Evolutionary conservation across 371 early-diverging fungal species (phyloP), one percentile per base, ranked within the genome.

Genomic region (Mortierella sp.): DNA sequence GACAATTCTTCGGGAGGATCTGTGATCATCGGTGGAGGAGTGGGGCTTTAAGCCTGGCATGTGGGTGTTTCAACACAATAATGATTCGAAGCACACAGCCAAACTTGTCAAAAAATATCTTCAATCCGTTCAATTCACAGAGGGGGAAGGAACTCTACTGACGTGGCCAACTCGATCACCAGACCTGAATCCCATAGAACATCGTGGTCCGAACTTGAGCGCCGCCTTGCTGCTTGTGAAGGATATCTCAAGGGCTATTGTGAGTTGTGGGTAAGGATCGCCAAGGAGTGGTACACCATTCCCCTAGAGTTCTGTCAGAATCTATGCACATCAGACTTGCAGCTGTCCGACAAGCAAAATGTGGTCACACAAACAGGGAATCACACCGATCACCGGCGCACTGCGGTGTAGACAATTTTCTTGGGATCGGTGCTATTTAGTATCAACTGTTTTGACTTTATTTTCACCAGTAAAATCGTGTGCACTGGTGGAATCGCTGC

Each of bases 31-130:
- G 8, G 13, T 76, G 7, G 45, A 63, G 22, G 23, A 73, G 29
- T 63, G 61, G 28, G 61, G 17, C 12, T 3, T 43, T 5, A 19
- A 19, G 67, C 17, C n/a, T 70, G 13, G 56, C 54, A 60, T 72
- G 15, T 57, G 75, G 5, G 65, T 75, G 15, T 77, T 82, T 56
- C 78, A 77, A 47, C 74, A 84, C 37, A 76, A 78, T 59, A 83
- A 83, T 59, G 72, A 76, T 57, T 69, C 74, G n/a, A 75, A 81
- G 47, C 83, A 81, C 32, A 85, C 58, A 47, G 55, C 72, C 5
- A 67, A 70, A 15, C 0, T 61, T n/a, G 61, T 55, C 2, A 35
- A 53, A 31, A 32, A 19, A 8, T 49, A 62, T 31, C 23, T 62
- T 5, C 26, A 45, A 28, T 26, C 26, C 6, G 13, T 61, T 26